Percentiles rank a stretch among this genome's conserved stretches.
These are phyloP conservation scores for Talaromyces marneffei DNA, from an alignment of 2,329 filamentous ascomycete species.

Conservation along the genomic window DNA sequence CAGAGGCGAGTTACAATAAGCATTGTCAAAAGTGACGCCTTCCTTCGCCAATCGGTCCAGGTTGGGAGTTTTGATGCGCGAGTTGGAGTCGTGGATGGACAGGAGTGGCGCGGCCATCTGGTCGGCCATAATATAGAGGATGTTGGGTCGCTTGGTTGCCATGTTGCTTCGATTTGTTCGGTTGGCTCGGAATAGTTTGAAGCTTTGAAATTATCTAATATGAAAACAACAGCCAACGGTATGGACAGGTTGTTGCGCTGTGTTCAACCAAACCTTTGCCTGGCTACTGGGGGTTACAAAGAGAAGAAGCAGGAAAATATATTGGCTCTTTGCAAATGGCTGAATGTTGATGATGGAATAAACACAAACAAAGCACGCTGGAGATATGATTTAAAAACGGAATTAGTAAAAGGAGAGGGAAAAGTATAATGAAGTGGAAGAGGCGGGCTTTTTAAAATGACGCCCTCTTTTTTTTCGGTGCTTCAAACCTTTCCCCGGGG, in stretches of 20 bases:
- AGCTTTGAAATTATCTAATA: neutral
- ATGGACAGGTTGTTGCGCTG: neutral
- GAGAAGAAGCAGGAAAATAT: neutral
- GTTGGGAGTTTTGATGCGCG: conserved; percentile 87
- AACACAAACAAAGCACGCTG: neutral
- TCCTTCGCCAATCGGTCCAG: conserved; percentile 74
- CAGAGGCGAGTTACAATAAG: conserved; percentile 88
- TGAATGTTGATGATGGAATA: neutral
- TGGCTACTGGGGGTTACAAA: neutral
- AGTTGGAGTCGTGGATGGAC: conserved; percentile 84
- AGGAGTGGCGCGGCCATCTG: conserved; percentile 86
- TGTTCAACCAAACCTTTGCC: neutral
- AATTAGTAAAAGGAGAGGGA: neutral
- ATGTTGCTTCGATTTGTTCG: conserved; percentile 19
- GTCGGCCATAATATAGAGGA: conserved; percentile 94
- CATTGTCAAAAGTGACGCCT: conserved; percentile 85
- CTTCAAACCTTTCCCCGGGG: neutral
- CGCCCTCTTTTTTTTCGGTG: neutral
- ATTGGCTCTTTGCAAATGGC: neutral
- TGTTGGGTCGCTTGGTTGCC: conserved; percentile 58
- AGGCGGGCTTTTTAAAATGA: conserved; percentile 9
- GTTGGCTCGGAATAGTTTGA: neutral
- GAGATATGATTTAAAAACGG: neutral
- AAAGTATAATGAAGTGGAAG: neutral
- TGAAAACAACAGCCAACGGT: neutral